A percentile compares a stretch with the other conserved stretches of the same genome.
Evolutionary conservation across 495 filamentous ascomycete genomes (phyloP).

Genomic region (Cercophora samala): DNA sequence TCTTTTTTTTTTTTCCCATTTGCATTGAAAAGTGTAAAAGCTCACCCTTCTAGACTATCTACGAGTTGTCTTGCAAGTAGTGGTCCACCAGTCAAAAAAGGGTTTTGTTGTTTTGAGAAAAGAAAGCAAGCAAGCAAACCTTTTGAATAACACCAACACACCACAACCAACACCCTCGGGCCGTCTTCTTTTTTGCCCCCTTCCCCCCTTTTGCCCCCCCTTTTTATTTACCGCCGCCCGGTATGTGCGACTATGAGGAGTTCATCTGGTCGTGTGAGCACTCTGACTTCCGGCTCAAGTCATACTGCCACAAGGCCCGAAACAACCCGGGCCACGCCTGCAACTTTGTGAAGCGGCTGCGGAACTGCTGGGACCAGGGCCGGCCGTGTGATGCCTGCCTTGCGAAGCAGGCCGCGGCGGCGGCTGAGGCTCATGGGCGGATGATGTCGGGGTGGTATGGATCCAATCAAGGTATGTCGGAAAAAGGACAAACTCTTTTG

Average conservation of each 20-base stretch:
- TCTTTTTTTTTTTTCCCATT: background rate
- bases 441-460: conserved; percentile 4
- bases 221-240: too few relatives aligned
- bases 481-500: too few relatives aligned
- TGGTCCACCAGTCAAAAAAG: background rate
- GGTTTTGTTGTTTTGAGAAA: too few relatives aligned
- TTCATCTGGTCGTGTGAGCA: conserved; percentile 61
- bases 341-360: conserved; percentile 57
- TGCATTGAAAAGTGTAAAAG: too few relatives aligned
- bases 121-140: too few relatives aligned
- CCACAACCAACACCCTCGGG: too few relatives aligned
- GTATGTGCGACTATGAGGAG: conserved; percentile 66
- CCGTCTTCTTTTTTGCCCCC: too few relatives aligned
- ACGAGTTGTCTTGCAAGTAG: background rate
- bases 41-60: background rate
- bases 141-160: background rate
- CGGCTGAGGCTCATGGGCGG: conserved; percentile 3
- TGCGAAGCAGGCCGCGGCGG: conserved; percentile 16
- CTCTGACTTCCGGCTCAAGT: conserved; percentile 51
- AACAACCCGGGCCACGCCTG: conserved; percentile 64
- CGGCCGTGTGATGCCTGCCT: conserved; percentile 44
- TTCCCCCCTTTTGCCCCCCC: background rate
- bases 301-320: conserved; percentile 67
- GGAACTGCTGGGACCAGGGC: conserved; percentile 51
- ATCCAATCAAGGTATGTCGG: conserved; percentile 4